Base-by-base conservation (phyloP, 352 stramenopile genomes). In the Phytophthora sp. region DNA sequence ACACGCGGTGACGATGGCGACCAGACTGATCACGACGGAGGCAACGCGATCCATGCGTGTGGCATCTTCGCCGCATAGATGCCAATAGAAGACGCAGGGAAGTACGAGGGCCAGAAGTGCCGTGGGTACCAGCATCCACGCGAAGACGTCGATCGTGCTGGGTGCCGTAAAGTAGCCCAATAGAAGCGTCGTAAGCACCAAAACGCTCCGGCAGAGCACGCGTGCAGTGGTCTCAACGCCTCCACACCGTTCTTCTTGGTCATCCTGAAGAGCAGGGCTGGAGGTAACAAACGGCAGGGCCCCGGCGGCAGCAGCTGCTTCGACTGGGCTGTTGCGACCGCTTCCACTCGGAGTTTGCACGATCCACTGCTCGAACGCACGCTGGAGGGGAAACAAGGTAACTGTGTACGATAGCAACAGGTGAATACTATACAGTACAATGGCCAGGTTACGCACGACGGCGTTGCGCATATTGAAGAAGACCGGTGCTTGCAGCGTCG, bases 381-480 rank as follows among this genome's bases (percentile, higher is more conserved):
- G 83, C 57, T 91, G 81, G 20, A 93, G 68, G 44, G 85, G 85
- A 51, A 79, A 90, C 30, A 91, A 65, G 8, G 82, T 88, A 54
- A 91, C 61, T 13, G 76, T 80, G 67, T 90, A 91, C 38, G 82
- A 91, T 13, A 93, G 55, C 57, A 93, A 57, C 46, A 93, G 45
- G 70, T 93, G 85, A 41, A 91, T 84, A 38, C 69, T 80, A 71
- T 91, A 93, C 55, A 93, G 63, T 64, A 91, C 80, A 55, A 91
- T 86, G 12, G 85, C 79, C 30, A 93, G 38, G 57, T 89, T 84
- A 29, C 82, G 82, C 57, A 93, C 83, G 51, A 90, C 66, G 7
- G 69, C 57, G 63, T 91, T 93, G 46, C 85, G 81, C 82, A 93
- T 89, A 57, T 93, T 93, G 66, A 93, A 93, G 62, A 93, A 90